These are phyloP conservation scores for Cronartium ribicola DNA, from an alignment of 1,284 basidiomycete species.

Conservation along the genomic window DNA sequence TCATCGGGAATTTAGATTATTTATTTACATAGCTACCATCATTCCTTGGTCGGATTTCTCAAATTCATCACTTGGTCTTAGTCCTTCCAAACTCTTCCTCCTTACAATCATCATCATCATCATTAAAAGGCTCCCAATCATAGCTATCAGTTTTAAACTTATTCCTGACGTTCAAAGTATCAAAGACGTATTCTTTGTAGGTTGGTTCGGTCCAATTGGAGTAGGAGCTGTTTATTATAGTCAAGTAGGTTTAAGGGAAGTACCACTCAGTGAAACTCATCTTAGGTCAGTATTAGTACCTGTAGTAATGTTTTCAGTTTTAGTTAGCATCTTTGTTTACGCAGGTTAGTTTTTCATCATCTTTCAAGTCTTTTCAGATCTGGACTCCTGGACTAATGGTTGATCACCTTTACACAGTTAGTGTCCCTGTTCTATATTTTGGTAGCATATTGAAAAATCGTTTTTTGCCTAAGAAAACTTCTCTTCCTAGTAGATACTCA, in stretches of 20 bases:
- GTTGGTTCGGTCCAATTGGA: slow-evolving; percentile 54
- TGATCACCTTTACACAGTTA: neutral
- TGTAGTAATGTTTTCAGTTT: slow-evolving; percentile 57
- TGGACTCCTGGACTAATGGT: neutral
- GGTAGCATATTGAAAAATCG: neutral
- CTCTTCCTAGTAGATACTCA: too few species aligned
- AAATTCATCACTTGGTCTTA: slow-evolving; percentile 47
- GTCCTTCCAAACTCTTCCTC: slow-evolving; percentile 51
- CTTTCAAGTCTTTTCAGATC: neutral
- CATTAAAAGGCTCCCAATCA: slow-evolving; percentile 51
- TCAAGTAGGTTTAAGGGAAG: slow-evolving; percentile 54
- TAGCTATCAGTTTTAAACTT: slow-evolving; percentile 47
- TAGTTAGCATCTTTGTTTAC: slow-evolving; percentile 55
- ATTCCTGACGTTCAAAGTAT: slow-evolving; percentile 49
- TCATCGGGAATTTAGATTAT: slow-evolving; percentile 42
- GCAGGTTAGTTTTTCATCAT: slow-evolving; percentile 47
- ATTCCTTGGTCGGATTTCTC: slow-evolving; percentile 49
- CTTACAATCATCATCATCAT: slow-evolving; percentile 53
- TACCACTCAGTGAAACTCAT: slow-evolving; percentile 54
- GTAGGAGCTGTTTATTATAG: slow-evolving; percentile 57
- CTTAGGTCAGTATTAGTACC: slow-evolving; percentile 54
- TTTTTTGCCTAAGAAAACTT: neutral
- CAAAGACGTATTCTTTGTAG: slow-evolving; percentile 51
- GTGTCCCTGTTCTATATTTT: neutral
- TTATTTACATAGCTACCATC: slow-evolving; percentile 54